Conservation (phyloP, 2,329 filamentous ascomycete genomes). For the Alternaria arborescens region DNA sequence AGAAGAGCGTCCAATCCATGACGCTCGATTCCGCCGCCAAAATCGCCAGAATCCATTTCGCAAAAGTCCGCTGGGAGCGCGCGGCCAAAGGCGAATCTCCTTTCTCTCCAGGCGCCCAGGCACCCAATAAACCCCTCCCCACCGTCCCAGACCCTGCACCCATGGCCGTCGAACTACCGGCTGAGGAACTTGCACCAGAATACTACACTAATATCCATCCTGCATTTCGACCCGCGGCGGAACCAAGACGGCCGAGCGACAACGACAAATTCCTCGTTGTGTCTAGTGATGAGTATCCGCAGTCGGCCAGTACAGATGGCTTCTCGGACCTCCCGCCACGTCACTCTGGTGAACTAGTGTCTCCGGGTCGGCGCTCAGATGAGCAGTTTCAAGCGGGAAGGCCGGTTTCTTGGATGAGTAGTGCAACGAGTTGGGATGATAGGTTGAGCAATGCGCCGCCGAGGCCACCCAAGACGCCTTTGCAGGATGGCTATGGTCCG, state of each 20-base stretch:
- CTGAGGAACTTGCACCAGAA: conserved; percentile 58
- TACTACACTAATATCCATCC: conserved; percentile 38
- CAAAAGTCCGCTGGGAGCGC: conserved; percentile 72
- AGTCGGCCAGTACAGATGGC: conserved; percentile 52
- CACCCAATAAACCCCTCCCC: conserved; percentile 47
- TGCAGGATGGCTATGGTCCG: conserved; percentile 37
- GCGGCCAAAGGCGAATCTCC: conserved; percentile 47
- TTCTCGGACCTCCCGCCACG: conserved; percentile 39
- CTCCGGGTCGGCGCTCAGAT: conserved; percentile 48
- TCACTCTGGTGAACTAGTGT: conserved; percentile 72
- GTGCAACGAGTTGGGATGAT: conserved; percentile 40
- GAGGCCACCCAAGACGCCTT: conserved; percentile 53
- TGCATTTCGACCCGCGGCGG: conserved; percentile 47
- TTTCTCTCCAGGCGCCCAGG: conserved; percentile 28
- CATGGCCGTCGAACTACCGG: conserved; percentile 67
- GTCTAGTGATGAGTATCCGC: conserved; percentile 66
- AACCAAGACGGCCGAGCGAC: conserved; percentile 31
- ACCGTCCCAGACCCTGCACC: conserved; percentile 53
- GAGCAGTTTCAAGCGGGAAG: conserved; percentile 40
- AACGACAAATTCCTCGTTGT: conserved; percentile 64
- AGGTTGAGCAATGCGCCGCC: conserved; percentile 43
- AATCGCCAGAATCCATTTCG: conserved; percentile 82
- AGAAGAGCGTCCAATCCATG: conserved; percentile 77
- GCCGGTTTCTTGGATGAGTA: conserved; percentile 36
- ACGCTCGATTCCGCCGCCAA: conserved; percentile 79